Conservation (phyloP, 176 grass and related monocot genomes). For the Carex littledalei region DNA sequence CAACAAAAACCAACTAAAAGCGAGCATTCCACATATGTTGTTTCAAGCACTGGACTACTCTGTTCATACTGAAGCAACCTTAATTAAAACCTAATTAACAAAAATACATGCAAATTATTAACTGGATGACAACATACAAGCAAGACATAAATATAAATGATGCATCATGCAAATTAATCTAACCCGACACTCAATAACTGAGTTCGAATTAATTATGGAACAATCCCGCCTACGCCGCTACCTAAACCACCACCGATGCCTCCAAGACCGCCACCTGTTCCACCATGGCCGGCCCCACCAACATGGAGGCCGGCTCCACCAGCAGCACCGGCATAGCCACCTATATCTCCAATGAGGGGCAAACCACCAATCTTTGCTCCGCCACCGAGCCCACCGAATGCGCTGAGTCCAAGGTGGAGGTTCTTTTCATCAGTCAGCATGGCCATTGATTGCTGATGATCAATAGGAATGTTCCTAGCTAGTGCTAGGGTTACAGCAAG, state of each 20-base stretch:
- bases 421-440: constrained; percentile 6
- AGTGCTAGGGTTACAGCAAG: neutral
- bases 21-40: no score
- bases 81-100: neutral
- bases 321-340: neutral
- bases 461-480: neutral
- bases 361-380: neutral
- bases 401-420: neutral
- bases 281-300: neutral
- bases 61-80: neutral
- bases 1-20: no score
- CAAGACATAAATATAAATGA: neutral
- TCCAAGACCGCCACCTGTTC: neutral
- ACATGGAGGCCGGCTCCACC: constrained; percentile 16
- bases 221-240: neutral
- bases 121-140: neutral
- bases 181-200: neutral
- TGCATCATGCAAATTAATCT: neutral
- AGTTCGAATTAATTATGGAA: neutral
- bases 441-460: no score
- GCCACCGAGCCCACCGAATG: neutral
- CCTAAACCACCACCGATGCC: constrained; percentile 12
- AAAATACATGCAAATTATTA: neutral
- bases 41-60: no score
- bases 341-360: neutral